Percentiles rank a stretch among this genome's conserved stretches.
Conservation (phyloP, 495 filamentous ascomycete genomes). For the Xylaria nigripes region DNA sequence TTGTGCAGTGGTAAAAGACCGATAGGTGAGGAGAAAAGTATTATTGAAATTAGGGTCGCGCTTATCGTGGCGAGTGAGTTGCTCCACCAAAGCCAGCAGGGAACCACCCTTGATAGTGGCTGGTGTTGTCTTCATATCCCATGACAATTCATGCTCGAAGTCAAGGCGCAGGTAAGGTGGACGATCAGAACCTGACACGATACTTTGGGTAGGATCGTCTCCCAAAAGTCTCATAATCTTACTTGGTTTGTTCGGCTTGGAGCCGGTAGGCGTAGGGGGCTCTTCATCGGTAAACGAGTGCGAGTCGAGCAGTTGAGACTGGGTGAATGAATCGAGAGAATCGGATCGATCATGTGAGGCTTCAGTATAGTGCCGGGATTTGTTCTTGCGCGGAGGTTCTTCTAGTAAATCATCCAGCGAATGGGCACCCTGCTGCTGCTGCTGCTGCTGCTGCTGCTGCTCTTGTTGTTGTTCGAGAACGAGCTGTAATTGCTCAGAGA, state of each 20-base stretch:
- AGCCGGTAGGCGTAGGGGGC: slow-evolving; percentile 40
- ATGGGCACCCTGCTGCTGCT: slow-evolving; percentile 24
- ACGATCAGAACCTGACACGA: slow-evolving; percentile 55
- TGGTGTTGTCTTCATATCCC: slow-evolving; percentile 66
- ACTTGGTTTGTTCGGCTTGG: slow-evolving; percentile 60
- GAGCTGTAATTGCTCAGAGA: slow-evolving; percentile 66
- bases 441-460: neutral
- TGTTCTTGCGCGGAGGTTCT: slow-evolving; percentile 34
- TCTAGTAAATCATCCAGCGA: slow-evolving; percentile 33
- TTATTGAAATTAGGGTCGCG: slow-evolving; percentile 94
- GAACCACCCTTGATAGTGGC: slow-evolving; percentile 82
- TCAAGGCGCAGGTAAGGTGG: slow-evolving; percentile 81
- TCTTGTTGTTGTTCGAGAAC: slow-evolving; percentile 31
- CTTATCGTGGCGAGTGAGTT: slow-evolving; percentile 90
- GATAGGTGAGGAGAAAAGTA: slow-evolving; percentile 94
- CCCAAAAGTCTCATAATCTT: slow-evolving; percentile 88
- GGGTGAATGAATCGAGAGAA: slow-evolving; percentile 32
- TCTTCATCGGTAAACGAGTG: slow-evolving; percentile 62
- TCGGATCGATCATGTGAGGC: slow-evolving; percentile 37
- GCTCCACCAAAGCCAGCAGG: slow-evolving; percentile 84
- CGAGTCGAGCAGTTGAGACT: slow-evolving; percentile 43
- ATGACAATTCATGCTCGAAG: slow-evolving; percentile 81
- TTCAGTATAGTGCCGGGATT: slow-evolving; percentile 33
- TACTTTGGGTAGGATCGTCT: slow-evolving; percentile 53
- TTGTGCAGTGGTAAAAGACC: slow-evolving; percentile 82